Percentiles rank a stretch among this genome's conserved stretches.
Conservation (phyloP, 2,329 filamentous ascomycete genomes). For the Ceratocystis harringtonii region DNA sequence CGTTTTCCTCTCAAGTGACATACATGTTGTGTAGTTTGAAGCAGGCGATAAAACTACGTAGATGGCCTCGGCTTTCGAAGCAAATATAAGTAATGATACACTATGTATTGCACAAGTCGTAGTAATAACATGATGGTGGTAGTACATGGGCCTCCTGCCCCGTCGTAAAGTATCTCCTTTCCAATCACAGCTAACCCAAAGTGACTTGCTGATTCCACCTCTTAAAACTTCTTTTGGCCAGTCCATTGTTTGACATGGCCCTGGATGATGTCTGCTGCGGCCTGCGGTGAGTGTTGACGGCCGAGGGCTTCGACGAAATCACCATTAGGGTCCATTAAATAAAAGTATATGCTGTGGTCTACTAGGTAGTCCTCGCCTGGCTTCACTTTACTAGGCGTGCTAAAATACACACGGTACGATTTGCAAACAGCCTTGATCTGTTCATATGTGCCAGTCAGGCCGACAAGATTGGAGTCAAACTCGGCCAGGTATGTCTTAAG, state of each 20-base stretch:
- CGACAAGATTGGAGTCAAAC: constrained; percentile 76
- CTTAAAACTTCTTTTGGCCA: constrained; percentile 21
- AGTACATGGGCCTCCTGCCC: constrained; percentile 5
- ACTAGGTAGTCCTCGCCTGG: constrained; percentile 93
- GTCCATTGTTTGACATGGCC: constrained; percentile 62
- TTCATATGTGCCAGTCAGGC: constrained; percentile 84
- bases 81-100: constrained; percentile 10
- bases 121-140: constrained; percentile 3
- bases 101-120: constrained; percentile 4
- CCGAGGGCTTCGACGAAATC: constrained; percentile 97
- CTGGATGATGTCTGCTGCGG: constrained; percentile 68
- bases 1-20: too few relatives aligned
- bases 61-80: too few relatives aligned
- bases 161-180: not conserved
- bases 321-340: constrained; percentile 95
- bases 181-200: not conserved
- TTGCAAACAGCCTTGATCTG: constrained; percentile 92
- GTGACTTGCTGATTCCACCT: constrained; percentile 1
- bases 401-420: constrained; percentile 93
- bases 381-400: constrained; percentile 75
- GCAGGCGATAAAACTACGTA: too few relatives aligned
- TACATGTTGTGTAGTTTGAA: too few relatives aligned
- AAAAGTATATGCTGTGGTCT: constrained; percentile 99
- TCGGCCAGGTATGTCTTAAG: constrained; percentile 75
- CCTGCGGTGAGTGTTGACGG: constrained; percentile 78